phyloP scores from a whole-genome alignment of 2,329 filamentous ascomycete genomes.

The Dactylellina sp. region DNA sequence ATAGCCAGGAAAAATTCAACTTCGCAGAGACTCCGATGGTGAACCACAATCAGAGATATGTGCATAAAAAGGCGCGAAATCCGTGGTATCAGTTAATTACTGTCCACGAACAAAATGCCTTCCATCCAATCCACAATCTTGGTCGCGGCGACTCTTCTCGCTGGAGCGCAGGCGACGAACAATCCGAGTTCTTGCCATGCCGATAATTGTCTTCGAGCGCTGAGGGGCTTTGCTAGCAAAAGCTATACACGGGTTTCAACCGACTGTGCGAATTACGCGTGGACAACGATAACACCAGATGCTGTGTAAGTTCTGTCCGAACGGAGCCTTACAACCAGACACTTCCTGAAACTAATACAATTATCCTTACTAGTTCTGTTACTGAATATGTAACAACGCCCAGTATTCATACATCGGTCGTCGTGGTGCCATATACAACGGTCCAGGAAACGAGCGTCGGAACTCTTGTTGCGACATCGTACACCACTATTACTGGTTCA shows the following conservation, averaged over 20 bases:
- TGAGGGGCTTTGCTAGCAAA: slow-evolving; percentile 8
- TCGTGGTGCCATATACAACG: neutral
- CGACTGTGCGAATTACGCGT: slow-evolving; percentile 5
- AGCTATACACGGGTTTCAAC: slow-evolving; percentile 9
- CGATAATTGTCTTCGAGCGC: slow-evolving; percentile 13
- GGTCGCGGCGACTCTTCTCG: neutral
- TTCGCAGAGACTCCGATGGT: too few relatives aligned
- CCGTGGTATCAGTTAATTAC: too few relatives aligned
- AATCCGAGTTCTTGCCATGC: slow-evolving; percentile 10
- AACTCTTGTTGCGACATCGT: neutral
- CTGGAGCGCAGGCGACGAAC: neutral
- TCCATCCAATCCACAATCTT: neutral
- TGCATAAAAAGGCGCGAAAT: too few relatives aligned
- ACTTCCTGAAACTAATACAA: too few relatives aligned
- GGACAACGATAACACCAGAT: neutral
- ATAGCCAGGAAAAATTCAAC: too few relatives aligned
- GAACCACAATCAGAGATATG: too few relatives aligned
- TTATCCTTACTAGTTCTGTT: neutral
- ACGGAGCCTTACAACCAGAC: too few relatives aligned
- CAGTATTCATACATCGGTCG: neutral
- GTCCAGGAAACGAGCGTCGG: neutral
- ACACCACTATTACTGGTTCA: neutral
- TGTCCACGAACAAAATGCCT: too few relatives aligned
- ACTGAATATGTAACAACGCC: slow-evolving; percentile 5
- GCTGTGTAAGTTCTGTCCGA: neutral